A percentile compares a stretch with the other conserved stretches of the same genome.
phyloP scores from a whole-genome alignment of 495 filamentous ascomycete genomes.

The Talaromyces stipitatus region DNA sequence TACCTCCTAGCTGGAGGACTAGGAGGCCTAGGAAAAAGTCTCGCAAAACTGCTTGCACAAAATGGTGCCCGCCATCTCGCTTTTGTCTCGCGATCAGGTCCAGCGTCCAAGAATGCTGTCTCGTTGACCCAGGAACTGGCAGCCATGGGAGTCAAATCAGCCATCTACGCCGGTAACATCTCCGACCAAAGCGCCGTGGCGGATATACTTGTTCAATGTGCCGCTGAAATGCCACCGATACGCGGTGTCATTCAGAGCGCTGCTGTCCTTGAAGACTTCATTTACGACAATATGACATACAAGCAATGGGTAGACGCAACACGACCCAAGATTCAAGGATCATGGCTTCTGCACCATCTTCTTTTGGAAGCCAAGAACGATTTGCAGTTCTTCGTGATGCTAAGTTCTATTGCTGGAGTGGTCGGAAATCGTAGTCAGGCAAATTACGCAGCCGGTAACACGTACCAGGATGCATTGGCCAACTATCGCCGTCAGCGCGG shows the following conservation, averaged over 20 bases:
- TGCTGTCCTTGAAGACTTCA: slow-evolving; percentile 8
- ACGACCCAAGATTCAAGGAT: slow-evolving; percentile 39
- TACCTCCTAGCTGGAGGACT: slow-evolving; percentile 25
- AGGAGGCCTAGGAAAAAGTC: slow-evolving; percentile 18
- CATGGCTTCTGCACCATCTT: slow-evolving; percentile 48
- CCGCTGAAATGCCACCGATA: slow-evolving; percentile 6
- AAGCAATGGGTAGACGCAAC: slow-evolving; percentile 33
- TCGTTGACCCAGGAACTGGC: slow-evolving; percentile 6
- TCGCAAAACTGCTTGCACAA: slow-evolving; percentile 13
- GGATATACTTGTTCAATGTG: background rate
- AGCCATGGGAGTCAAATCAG: background rate
- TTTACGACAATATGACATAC: slow-evolving; percentile 38
- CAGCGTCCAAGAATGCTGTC: background rate
- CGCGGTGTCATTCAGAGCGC: slow-evolving; percentile 12
- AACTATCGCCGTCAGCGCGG: slow-evolving; percentile 24
- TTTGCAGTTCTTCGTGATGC: slow-evolving; percentile 52
- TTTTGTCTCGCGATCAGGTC: slow-evolving; percentile 15
- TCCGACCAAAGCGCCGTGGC: background rate
- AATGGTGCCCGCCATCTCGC: slow-evolving; percentile 19
- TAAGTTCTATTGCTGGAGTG: slow-evolving; percentile 45
- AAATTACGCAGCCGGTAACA: slow-evolving; percentile 48
- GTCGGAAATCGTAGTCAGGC: slow-evolving; percentile 49
- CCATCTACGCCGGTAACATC: background rate
- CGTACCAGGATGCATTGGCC: slow-evolving; percentile 40
- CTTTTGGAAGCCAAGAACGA: slow-evolving; percentile 5